These are phyloP conservation scores for Acorus calamus DNA, from an alignment of 106 monocot genomes.

Conservation along the genomic window DNA sequence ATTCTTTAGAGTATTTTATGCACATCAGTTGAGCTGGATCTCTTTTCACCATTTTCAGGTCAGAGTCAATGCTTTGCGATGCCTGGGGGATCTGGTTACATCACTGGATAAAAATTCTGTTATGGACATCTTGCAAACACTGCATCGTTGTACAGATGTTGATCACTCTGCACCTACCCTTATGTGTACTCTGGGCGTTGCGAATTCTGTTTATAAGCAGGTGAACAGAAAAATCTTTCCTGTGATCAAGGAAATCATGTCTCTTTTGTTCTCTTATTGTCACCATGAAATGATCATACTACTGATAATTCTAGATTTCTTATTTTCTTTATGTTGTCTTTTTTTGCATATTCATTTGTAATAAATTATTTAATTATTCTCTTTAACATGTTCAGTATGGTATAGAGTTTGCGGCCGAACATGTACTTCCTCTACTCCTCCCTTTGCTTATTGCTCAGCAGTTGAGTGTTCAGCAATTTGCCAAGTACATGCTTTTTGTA, in stretches of 20 bases:
- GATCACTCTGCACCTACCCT: conserved; percentile 93
- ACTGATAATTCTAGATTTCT: no score
- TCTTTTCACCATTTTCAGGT: conserved; percentile 33
- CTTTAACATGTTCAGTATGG: conserved; percentile 44
- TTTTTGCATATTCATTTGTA: no score
- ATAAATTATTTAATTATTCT: neutral
- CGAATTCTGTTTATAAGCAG: conserved; percentile 78
- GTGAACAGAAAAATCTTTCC: conserved; percentile 8
- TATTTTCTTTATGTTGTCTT: no score
- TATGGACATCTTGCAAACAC: conserved; percentile 78
- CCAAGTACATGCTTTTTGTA: conserved; percentile 92
- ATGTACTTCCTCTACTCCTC: conserved; percentile 76
- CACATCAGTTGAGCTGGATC: neutral
- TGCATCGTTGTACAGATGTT: conserved; percentile 90
- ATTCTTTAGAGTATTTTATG: neutral
- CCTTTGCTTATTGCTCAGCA: conserved; percentile 81
- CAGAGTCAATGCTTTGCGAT: conserved; percentile 84
- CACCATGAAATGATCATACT: no score
- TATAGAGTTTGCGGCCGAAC: conserved; percentile 79
- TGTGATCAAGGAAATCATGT: no score
- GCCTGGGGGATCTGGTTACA: conserved; percentile 75
- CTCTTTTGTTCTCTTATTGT: no score
- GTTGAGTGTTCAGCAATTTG: conserved; percentile 85
- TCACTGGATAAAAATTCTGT: conserved; percentile 71
- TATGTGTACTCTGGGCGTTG: conserved; percentile 87